A percentile compares a stretch with the other conserved stretches of the same genome.
Evolutionary conservation across 257 asterid genomes (phyloP).

Genomic region (Scutellaria minor): DNA sequence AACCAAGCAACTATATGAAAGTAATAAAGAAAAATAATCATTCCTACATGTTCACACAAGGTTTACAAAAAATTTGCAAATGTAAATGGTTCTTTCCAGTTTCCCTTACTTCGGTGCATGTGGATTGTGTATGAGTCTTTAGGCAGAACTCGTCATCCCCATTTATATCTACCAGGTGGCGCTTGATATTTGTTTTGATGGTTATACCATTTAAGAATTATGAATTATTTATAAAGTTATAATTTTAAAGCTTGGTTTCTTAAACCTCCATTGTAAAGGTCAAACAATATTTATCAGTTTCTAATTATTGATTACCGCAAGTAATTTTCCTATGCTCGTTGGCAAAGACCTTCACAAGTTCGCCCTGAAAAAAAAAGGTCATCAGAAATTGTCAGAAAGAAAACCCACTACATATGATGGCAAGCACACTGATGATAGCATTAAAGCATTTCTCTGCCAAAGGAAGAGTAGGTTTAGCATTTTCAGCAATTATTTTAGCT

Average conservation of each 20-base stretch:
- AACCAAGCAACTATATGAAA: neutral
- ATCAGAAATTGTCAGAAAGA: constrained; percentile 36
- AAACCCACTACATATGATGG: constrained; percentile 11
- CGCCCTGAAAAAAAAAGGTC: constrained; percentile 70
- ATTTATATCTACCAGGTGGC: neutral
- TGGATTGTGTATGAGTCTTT: constrained; percentile 18
- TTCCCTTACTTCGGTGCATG: constrained; percentile 4
- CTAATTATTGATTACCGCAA: constrained; percentile 63
- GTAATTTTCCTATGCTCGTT: constrained; percentile 87
- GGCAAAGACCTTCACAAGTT: constrained; percentile 89
- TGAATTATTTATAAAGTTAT: neutral
- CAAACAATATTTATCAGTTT: constrained; percentile 32
- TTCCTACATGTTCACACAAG: constrained; percentile 16
- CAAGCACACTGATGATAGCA: constrained; percentile 20
- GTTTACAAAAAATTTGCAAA: constrained; percentile 2
- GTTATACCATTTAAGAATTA: constrained; percentile 23
- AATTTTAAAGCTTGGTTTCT: constrained; percentile 25
- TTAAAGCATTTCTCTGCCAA: constrained; percentile 23
- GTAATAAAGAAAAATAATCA: constrained; percentile 8
- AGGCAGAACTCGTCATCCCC: neutral
- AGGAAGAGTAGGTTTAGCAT: neutral
- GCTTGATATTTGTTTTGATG: neutral
- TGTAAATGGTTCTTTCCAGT: constrained; percentile 3
- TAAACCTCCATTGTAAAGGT: constrained; percentile 27
- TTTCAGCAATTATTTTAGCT: constrained; percentile 19